These are phyloP conservation scores for Bimuria novae-zelandiae DNA, from an alignment of 2,329 filamentous ascomycete genomes.

Conservation along the genomic window DNA sequence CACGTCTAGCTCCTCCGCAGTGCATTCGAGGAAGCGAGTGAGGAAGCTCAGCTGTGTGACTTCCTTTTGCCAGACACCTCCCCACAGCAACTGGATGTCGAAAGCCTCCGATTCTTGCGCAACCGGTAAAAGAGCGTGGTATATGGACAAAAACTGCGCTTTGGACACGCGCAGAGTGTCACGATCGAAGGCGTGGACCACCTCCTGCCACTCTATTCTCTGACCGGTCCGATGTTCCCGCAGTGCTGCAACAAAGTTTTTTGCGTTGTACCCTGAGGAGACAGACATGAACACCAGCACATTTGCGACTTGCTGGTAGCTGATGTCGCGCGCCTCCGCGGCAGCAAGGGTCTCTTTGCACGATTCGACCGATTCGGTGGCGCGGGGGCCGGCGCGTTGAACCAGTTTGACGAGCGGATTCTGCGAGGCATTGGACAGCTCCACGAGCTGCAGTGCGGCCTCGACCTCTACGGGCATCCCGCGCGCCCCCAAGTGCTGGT, in stretches of 20 bases:
- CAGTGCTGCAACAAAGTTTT: constrained; percentile 66
- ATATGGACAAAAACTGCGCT: constrained; percentile 79
- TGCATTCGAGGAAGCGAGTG: constrained; percentile 79
- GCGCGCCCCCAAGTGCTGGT: constrained; percentile 65
- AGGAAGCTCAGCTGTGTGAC: constrained; percentile 94
- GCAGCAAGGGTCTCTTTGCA: constrained; percentile 63
- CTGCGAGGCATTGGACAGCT: constrained; percentile 65
- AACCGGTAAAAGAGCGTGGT: constrained; percentile 75
- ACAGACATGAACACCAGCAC: constrained; percentile 74
- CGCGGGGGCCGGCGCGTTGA: constrained; percentile 73
- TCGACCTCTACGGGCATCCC: constrained; percentile 73
- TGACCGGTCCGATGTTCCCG: constrained; percentile 60
- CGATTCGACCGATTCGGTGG: constrained; percentile 75
- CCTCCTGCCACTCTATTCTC: constrained; percentile 67
- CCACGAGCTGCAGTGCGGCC: constrained; percentile 70
- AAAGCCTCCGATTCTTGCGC: constrained; percentile 67
- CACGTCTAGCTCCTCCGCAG: constrained; percentile 77
- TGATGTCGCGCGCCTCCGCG: constrained; percentile 67
- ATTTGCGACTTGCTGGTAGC: constrained; percentile 80
- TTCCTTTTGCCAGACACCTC: constrained; percentile 81
- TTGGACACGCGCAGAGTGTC: constrained; percentile 75
- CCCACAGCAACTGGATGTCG: constrained; percentile 89
- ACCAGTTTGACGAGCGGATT: constrained; percentile 67
- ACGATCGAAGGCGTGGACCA: constrained; percentile 81
- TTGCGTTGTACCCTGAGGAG: constrained; percentile 67